Evolutionary conservation across 2,329 filamentous ascomycete genomes (phyloP), one percentile per base, ranked within the genome.

Genomic region (Lecanicillium sp.): DNA sequence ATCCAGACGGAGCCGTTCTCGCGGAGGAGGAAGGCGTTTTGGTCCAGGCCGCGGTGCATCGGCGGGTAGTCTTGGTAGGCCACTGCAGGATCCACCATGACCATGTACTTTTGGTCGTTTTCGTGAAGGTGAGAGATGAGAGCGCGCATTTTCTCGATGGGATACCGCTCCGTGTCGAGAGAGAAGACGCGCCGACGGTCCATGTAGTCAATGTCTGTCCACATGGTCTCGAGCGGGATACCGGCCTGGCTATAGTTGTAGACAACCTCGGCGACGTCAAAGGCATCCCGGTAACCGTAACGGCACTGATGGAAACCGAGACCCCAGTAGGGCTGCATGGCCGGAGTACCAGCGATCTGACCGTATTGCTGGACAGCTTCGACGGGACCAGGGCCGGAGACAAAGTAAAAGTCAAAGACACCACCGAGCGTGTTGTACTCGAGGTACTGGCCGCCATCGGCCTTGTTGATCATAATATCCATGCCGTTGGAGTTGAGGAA

Each of bases 381-480:
- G 29, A 74, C 60, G 0, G 79, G 74, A 1, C 63, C 68, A 0
- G 76, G 73, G 0, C 79, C 79, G 8, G 74, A 67, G 9, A 82
- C 50, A 51, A 83, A 81, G 52, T 82, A 82, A 37, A 83, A 74
- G 56, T 90, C 87, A 3, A 92, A 55, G 15, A 89, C 72, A 9
- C 87, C 86, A 6, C 86, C 85, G 1, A 90, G 68, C 1, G 77
- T 77, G 56, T 89, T 87, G 62, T 89, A 92, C 59, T 89, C 83
- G 5, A 92, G 71, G 42, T 81, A 87, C 50, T 87, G 77, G 7
- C 70, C 66, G 17, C 67, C 58, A 5, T 66, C 60, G 2, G 73
- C 74, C 44, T 77, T 73, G 54, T 87, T 74, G 56, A 89, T 79
- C 49, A 81, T 81, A 55, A 89, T 69, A 44, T 89, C 83, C 79